Conservation (phyloP, 306 rosid genomes). For the Spatholobus suberectus region DNA sequence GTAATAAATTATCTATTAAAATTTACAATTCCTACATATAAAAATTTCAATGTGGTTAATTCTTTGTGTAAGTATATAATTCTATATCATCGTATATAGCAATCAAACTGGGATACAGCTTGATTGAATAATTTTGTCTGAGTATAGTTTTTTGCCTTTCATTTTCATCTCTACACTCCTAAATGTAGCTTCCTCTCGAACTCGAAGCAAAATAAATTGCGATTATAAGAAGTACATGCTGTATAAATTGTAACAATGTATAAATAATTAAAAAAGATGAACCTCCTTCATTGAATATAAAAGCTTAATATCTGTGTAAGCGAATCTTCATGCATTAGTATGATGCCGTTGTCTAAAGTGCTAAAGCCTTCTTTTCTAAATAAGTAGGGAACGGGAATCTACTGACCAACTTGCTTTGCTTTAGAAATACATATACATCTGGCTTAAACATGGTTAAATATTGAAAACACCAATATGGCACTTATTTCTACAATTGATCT, state of each 20-base stretch:
- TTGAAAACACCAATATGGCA: slow-evolving; percentile 41
- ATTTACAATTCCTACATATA: background rate
- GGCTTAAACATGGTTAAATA: slow-evolving; percentile 35
- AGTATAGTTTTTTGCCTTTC: background rate
- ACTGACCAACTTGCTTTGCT: slow-evolving; percentile 51
- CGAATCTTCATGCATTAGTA: slow-evolving; percentile 24
- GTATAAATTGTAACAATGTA: background rate
- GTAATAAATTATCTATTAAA: background rate
- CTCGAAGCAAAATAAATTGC: background rate
- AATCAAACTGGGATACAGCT: background rate
- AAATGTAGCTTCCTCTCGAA: background rate
- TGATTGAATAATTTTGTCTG: background rate
- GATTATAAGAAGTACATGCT: background rate
- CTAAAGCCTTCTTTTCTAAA: slow-evolving; percentile 43
- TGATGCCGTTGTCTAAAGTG: slow-evolving; percentile 44
- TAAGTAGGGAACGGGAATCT: slow-evolving; percentile 47
- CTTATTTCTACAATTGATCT: slow-evolving; percentile 33
- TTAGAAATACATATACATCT: slow-evolving; percentile 42
- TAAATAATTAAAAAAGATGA: slow-evolving; percentile 11
- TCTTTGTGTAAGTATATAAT: background rate
- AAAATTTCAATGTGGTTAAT: background rate
- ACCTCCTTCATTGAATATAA: background rate
- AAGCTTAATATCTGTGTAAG: background rate
- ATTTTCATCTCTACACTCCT: background rate
- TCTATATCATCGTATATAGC: background rate